Evolutionary conservation across 1,284 basidiomycete species (phyloP).

Genomic region (Fistulinella cinereoalba): DNA sequence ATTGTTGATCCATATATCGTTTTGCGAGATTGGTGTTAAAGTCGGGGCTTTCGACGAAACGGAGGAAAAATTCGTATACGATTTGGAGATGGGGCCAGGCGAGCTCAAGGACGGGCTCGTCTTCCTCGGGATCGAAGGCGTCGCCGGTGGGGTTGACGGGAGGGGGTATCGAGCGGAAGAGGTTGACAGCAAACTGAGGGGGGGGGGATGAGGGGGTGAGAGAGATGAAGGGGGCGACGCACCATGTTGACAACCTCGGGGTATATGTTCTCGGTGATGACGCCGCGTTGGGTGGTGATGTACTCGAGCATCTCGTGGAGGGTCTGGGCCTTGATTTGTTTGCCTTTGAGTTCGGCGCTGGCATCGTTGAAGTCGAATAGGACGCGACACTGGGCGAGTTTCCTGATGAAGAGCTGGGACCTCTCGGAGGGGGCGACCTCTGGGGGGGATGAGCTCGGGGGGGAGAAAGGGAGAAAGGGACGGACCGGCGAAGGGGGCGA

Average conservation of each 20-base stretch:
- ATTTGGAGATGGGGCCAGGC: conserved; percentile 99
- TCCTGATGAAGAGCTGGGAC: conserved; percentile 89
- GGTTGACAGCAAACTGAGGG: conserved; percentile 87
- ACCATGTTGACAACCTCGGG: conserved; percentile 99
- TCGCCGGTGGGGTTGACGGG: conserved; percentile 98
- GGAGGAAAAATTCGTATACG: conserved; percentile 99
- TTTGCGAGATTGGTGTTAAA: conserved; percentile 99
- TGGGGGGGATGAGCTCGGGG: conserved; percentile 34
- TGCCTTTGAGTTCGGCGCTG: conserved; percentile 92
- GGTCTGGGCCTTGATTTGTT: conserved; percentile 98
- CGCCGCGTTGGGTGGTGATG: conserved; percentile 94
- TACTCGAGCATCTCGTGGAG: conserved; percentile 99
- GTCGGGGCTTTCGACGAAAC: conserved; percentile 97
- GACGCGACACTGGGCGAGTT: conserved; percentile 94
- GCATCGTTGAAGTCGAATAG: conserved; percentile 99
- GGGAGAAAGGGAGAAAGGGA: not conserved
- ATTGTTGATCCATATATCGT: conserved; percentile 95
- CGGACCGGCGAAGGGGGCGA: conserved; percentile 88
- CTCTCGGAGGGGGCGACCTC: conserved; percentile 91
- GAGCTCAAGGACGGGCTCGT: conserved; percentile 97
- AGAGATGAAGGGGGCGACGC: conserved; percentile 25
- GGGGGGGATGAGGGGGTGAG: conserved; percentile 12
- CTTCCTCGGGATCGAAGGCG: conserved; percentile 99
- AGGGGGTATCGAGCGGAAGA: conserved; percentile 99
- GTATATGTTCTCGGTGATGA: conserved; percentile 97